Percentiles rank a stretch among this genome's conserved stretches.
Conservation (phyloP, 2,329 filamentous ascomycete species). For the Fusarium humuli region DNA sequence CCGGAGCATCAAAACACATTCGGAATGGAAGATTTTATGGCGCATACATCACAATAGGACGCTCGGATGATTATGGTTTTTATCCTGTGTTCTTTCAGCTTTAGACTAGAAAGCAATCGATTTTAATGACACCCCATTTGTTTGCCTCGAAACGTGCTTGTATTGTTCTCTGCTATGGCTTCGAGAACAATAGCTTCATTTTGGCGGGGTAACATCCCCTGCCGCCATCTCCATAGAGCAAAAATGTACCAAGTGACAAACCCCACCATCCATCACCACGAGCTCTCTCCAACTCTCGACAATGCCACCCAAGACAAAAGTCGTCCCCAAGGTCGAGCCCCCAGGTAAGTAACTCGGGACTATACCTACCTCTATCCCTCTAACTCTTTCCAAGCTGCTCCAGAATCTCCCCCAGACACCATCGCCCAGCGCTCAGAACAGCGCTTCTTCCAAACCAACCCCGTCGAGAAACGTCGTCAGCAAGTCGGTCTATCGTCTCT, state of each 20-base stretch:
- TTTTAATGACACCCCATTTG: slow-evolving; percentile 2
- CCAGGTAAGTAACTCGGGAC: slow-evolving; percentile 21
- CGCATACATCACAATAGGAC: slow-evolving; percentile 15
- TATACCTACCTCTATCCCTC: slow-evolving; percentile 1
- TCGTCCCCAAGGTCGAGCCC: slow-evolving; percentile 49
- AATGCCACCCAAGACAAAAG: slow-evolving; percentile 55
- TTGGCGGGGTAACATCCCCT: slow-evolving; percentile 44
- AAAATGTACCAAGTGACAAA: slow-evolving; percentile 39
- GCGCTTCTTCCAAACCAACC: slow-evolving; percentile 63
- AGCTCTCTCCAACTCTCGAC: slow-evolving; percentile 40
- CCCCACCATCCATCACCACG: slow-evolving; percentile 46
- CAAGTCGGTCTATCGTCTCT: slow-evolving; percentile 59
- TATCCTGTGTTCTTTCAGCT: neutral
- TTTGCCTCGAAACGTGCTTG: neutral
- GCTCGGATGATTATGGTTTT: neutral
- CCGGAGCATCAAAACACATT: neutral
- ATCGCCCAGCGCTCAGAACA: slow-evolving; percentile 61
- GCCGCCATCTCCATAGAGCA: slow-evolving; percentile 30
- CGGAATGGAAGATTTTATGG: neutral
- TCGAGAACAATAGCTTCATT: slow-evolving; percentile 41
- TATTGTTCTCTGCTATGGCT: slow-evolving; percentile 33
- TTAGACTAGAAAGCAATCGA: slow-evolving; percentile 9
- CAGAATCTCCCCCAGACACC: slow-evolving; percentile 56
- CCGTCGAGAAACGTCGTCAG: slow-evolving; percentile 59
- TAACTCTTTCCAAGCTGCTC: slow-evolving; percentile 36